Evolutionary conservation across 805 yeast genomes (phyloP), one percentile per base, ranked within the genome.

Genomic region (Kodamaea neixiangensis): DNA sequence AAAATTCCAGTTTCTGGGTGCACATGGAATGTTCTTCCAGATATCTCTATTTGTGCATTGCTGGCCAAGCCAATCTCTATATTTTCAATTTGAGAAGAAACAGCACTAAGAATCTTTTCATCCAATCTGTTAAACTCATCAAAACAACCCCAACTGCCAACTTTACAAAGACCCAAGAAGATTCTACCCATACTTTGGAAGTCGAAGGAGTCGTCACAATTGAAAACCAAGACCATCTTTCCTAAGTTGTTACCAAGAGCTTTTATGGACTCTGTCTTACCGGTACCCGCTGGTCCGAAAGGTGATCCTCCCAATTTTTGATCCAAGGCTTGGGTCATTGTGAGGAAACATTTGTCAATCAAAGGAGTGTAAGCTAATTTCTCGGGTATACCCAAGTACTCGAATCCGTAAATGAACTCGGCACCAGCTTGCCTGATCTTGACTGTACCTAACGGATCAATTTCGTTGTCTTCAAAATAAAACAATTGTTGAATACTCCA

Each of bases 221-320:
- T 86, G 65, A 93, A 92, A 0, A 93, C 97, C 9, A 87, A 65
- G 0, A 90, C 97, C 80, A 83, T 80, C 51, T 82, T 77, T 6
- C 98, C 98, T 6, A 93, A 69, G 35, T 81, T 82, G 39, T 82
- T 82, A 1, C 94, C 97, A 25, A 92, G 71, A 0, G 96, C 88
- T 63, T 93, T 93, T 20, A 93, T 78, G 0, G 96, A 79, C 63
- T 93, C 98, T 0, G 98, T 93, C 63, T 93, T 93, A 56, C 98
- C 98, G 0, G 98, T 93, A 39, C 98, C 98, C 2, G 98, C 97
- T 1, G 98, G 97, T 0, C 98, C 98, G 66, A 87, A 83, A 0
- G 96, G 86, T 1, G 96, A 86, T 0, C 96, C 96, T n/a, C 98
- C 98, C 7, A 83, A 71, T 33, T 78, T 79, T 57, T 85, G 89